Conservation (phyloP, 2,329 filamentous ascomycete genomes). For the Claviceps sp. region DNA sequence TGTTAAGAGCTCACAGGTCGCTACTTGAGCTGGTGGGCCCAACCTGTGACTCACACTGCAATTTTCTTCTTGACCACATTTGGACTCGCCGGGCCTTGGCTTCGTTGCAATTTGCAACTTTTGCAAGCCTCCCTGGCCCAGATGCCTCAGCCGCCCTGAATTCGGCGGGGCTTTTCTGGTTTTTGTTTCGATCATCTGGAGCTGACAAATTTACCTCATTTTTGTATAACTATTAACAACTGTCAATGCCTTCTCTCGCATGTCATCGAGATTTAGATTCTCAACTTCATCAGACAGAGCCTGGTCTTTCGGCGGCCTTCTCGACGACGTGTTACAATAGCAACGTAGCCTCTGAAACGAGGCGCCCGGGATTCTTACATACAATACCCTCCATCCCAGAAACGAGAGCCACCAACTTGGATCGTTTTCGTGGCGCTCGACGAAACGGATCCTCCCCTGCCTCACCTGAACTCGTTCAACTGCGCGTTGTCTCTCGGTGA, state of each 20-base stretch:
- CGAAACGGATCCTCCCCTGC: no score
- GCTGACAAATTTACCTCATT: no score
- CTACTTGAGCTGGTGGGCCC: constrained; percentile 12
- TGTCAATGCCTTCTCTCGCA: no score
- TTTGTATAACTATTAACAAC: no score
- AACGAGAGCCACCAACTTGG: no score
- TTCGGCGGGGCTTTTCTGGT: neutral
- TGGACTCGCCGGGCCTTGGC: constrained; percentile 13
- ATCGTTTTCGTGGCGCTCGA: no score
- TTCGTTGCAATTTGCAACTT: neutral
- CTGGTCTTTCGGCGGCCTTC: neutral
- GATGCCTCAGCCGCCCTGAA: neutral
- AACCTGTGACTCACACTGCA: constrained; percentile 22
- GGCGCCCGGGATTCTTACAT: neutral
- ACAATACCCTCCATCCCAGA: neutral
- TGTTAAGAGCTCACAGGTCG: constrained; percentile 1
- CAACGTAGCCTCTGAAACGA: neutral
- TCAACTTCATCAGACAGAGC: neutral
- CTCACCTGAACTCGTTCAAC: no score
- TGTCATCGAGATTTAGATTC: neutral
- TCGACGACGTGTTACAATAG: neutral
- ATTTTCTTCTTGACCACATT: constrained; percentile 15
- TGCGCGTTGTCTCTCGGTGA: no score
- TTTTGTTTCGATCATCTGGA: no score
- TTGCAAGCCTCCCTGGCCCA: neutral